phyloP scores from a whole-genome alignment of 78 protist species.

The Capsaspora owczarzaki region DNA sequence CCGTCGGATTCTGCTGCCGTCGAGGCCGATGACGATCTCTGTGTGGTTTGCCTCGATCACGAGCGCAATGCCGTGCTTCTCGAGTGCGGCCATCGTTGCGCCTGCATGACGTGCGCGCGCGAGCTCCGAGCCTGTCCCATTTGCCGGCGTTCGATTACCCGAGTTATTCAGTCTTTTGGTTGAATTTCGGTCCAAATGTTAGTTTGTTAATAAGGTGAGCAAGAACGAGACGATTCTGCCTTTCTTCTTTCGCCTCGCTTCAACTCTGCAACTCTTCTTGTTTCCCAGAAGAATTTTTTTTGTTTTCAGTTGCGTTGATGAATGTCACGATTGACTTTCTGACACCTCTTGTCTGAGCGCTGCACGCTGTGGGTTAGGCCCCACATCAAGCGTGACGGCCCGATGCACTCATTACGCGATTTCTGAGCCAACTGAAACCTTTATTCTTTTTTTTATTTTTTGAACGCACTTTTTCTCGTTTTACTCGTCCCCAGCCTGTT shows the following conservation, averaged over 20 bases:
- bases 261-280: too few species aligned
- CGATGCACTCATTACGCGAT: neutral
- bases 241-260: too few species aligned
- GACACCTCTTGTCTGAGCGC: slow-evolving; percentile 10
- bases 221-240: too few species aligned
- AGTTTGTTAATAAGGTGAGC: too few species aligned
- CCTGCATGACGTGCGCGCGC: neutral
- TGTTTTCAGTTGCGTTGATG: neutral
- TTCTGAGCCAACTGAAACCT: neutral
- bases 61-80: neutral
- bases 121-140: neutral
- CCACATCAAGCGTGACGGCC: too few species aligned
- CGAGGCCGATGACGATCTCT: neutral
- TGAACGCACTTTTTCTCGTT: neutral
- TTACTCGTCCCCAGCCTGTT: too few species aligned
- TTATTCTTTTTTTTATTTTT: neutral
- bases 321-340: neutral
- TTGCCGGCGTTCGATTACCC: neutral
- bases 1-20: too few species aligned
- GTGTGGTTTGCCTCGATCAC: neutral
- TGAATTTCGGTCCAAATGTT: neutral
- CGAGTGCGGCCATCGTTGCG: neutral
- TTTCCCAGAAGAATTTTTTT: neutral
- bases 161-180: neutral
- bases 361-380: too few species aligned